Evolutionary conservation across 768 basidiomycete species (phyloP), one percentile per base, ranked within the genome.

Genomic region (Tricholoma matsutake): DNA sequence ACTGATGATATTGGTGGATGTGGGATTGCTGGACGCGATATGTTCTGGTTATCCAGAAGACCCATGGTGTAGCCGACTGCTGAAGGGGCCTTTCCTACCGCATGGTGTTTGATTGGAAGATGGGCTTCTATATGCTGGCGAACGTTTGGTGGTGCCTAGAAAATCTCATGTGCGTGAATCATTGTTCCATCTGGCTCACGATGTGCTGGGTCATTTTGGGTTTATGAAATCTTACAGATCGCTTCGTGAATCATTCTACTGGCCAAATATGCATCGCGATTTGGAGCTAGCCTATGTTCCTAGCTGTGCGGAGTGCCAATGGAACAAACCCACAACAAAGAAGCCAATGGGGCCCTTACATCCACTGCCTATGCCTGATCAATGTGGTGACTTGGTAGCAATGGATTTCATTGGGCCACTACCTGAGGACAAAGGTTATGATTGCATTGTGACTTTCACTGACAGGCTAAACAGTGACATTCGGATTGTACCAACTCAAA

Each of bases 391-490:
- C n/a, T n/a, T n/a, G n/a, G n/a, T n/a, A n/a, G n/a, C n/a, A n/a
- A n/a, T n/a, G n/a, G n/a, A n/a, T n/a, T n/a, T n/a, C n/a, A n/a
- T n/a, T n/a, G n/a, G n/a, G n/a, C n/a, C n/a, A n/a, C n/a, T n/a
- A n/a, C n/a, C n/a, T n/a, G n/a, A n/a, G n/a, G n/a, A 75, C 7
- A 16, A 67, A 0, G 72, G 73, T 1, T 68, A 35, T 16, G 66
- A 78, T 47, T 68, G 61, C 51, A 28, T 73, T 2, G 10, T 67
- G 9, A 66, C 66, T 0, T 71, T 76, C 4, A 76, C 71, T 0
- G 73, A 72, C 54, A 51, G 54, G 1, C 59, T 73, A 1, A 64
- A 66, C 3, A 63, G 75, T 0, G 71, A 73, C 11, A 57, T 75
- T 20, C 60, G 57, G 0, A 51, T 74, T 8, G 57, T 69, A 0